Conservation (phyloP, 2,329 filamentous ascomycete species). For the Scedosporium apiospermum region DNA sequence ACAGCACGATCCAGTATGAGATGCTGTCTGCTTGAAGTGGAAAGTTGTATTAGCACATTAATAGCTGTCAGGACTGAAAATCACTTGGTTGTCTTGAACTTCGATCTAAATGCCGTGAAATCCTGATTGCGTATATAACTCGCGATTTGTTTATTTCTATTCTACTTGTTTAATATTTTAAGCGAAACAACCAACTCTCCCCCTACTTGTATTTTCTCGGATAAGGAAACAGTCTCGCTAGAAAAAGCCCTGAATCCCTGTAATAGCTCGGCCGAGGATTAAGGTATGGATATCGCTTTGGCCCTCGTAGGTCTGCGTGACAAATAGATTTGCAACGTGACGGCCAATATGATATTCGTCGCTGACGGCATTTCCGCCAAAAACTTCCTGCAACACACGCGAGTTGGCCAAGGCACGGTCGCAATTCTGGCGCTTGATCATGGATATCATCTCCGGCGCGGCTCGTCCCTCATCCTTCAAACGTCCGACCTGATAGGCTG, state of each 20-base stretch:
- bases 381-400: slow-evolving; percentile 80
- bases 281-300: slow-evolving; percentile 92
- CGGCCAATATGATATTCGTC: slow-evolving; percentile 94
- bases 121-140: too few relatives aligned
- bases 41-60: too few relatives aligned
- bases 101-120: too few relatives aligned
- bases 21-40: too few relatives aligned
- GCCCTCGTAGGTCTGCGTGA: slow-evolving; percentile 96
- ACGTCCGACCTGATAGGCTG: slow-evolving; percentile 80
- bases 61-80: too few relatives aligned
- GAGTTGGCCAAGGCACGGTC: slow-evolving; percentile 76
- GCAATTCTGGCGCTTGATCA: slow-evolving; percentile 98
- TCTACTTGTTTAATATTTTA: too few relatives aligned
- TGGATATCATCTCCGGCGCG: slow-evolving; percentile 88
- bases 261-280: slow-evolving; percentile 59
- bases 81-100: too few relatives aligned
- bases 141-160: too few relatives aligned
- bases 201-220: too few relatives aligned
- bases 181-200: too few relatives aligned
- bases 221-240: too few relatives aligned
- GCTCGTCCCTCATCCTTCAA: slow-evolving; percentile 86
- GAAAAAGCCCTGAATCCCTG: slow-evolving; percentile 71
- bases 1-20: too few relatives aligned
- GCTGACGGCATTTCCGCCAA: slow-evolving; percentile 95
- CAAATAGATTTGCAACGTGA: slow-evolving; percentile 91